Conservation (phyloP, 345 rosid genomes). For the Gossypium sturtianum region DNA sequence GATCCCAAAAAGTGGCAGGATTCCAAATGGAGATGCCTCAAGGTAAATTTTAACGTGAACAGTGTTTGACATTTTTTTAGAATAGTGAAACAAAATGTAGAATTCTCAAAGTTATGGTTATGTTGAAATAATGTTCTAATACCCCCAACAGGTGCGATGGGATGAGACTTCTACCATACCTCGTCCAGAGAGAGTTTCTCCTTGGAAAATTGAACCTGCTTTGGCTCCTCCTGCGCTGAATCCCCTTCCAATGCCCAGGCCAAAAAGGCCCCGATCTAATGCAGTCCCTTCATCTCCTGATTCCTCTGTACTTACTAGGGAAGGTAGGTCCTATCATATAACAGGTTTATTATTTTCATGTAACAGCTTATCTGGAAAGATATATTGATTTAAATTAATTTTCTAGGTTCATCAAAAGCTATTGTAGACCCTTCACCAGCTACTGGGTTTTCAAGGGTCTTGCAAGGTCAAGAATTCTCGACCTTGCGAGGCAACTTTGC, state of each 20-base stretch:
- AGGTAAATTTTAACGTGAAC: conserved; percentile 31
- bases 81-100: conserved; percentile 4
- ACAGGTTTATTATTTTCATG: not conserved
- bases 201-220: conserved; percentile 86
- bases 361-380: not conserved
- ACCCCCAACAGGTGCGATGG: conserved; percentile 64
- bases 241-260: conserved; percentile 53
- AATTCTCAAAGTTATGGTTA: not conserved
- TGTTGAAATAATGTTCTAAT: not conserved
- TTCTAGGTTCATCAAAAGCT: conserved; percentile 37
- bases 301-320: conserved; percentile 50
- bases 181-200: conserved; percentile 86
- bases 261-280: conserved; percentile 57
- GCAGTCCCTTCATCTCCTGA: conserved; percentile 49
- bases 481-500: conserved; percentile 60
- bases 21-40: conserved; percentile 81
- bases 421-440: conserved; percentile 50
- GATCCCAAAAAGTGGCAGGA: conserved; percentile 55
- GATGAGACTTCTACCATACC: conserved; percentile 66
- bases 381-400: not conserved
- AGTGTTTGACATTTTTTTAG: not conserved
- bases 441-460: conserved; percentile 60
- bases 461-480: conserved; percentile 73
- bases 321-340: conserved; percentile 38
- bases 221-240: conserved; percentile 65